These are phyloP conservation scores for Ceratobasidium sp. DNA, from an alignment of 1,284 basidiomycete species.

Conservation along the genomic window DNA sequence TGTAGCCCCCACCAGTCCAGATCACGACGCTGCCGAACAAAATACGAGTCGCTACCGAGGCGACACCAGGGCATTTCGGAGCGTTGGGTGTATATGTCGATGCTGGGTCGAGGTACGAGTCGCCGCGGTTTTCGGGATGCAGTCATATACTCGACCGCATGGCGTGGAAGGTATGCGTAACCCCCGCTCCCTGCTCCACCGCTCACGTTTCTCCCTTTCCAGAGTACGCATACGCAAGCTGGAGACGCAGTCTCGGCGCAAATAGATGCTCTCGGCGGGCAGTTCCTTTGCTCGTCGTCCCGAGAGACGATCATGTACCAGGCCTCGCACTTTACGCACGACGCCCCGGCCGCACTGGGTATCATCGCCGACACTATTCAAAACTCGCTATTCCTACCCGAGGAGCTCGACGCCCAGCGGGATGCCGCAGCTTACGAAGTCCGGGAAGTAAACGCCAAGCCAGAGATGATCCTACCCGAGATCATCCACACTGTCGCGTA, in stretches of 20 bases:
- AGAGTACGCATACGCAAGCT: constrained; percentile 64
- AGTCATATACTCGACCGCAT: constrained; percentile 95
- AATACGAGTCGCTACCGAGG: constrained; percentile 92
- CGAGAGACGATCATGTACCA: constrained; percentile 99
- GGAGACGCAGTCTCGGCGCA: constrained; percentile 83
- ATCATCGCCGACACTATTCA: constrained; percentile 93
- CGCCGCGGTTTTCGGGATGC: constrained; percentile 78
- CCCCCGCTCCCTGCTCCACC: constrained; percentile 11
- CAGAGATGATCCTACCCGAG: constrained; percentile 96
- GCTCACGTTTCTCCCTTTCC: constrained; percentile 26
- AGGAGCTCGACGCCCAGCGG: constrained; percentile 87
- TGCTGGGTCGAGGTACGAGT: constrained; percentile 94
- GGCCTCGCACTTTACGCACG: constrained; percentile 91
- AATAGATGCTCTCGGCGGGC: constrained; percentile 90
- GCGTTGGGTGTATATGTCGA: constrained; percentile 95
- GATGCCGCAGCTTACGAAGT: constrained; percentile 95
- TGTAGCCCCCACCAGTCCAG: constrained; percentile 52
- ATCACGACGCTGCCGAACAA: constrained; percentile 93
- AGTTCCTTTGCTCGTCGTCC: constrained; percentile 92
- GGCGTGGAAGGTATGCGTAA: constrained; percentile 88
- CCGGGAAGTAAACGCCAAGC: constrained; percentile 88
- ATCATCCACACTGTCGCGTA: constrained; percentile 91
- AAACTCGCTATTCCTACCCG: constrained; percentile 80
- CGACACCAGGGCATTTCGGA: constrained; percentile 93
- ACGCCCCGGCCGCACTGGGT: constrained; percentile 84